Evolutionary conservation across 2,329 filamentous ascomycete genomes (phyloP).

Genomic region (Chaetomium globosum): DNA sequence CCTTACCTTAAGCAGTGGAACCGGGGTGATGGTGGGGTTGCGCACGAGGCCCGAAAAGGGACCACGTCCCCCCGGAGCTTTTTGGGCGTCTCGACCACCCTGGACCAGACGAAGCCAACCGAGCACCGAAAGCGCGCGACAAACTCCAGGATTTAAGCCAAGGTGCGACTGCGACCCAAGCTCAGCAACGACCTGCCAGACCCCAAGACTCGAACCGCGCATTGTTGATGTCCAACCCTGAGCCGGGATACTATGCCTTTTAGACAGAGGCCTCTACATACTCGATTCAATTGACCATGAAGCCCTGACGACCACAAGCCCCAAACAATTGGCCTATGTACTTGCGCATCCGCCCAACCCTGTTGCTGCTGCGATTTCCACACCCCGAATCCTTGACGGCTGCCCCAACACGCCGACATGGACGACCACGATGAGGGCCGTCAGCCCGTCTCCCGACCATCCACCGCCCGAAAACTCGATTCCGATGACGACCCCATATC

Average conservation of each 20-base stretch:
- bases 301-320: background rate
- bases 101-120: background rate
- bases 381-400: background rate
- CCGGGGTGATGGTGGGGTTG: background rate
- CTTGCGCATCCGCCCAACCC: background rate
- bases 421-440: conserved; percentile 17
- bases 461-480: conserved; percentile 16
- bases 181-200: conserved; percentile 5
- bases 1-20: background rate
- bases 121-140: conserved; percentile 8
- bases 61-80: background rate
- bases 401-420: conserved; percentile 17
- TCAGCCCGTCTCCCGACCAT: conserved; percentile 21
- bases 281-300: conserved; percentile 7
- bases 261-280: background rate
- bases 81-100: conserved; percentile 1
- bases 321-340: background rate
- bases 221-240: no score
- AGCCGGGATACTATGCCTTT: background rate
- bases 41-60: conserved; percentile 3
- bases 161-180: conserved; percentile 8
- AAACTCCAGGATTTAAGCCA: conserved; percentile 8
- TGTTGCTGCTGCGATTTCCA: background rate
- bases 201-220: background rate
- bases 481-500: conserved; percentile 31